Evolutionary conservation across 2,329 filamentous ascomycete genomes (phyloP).

Genomic region (Biscogniauxia sp.): DNA sequence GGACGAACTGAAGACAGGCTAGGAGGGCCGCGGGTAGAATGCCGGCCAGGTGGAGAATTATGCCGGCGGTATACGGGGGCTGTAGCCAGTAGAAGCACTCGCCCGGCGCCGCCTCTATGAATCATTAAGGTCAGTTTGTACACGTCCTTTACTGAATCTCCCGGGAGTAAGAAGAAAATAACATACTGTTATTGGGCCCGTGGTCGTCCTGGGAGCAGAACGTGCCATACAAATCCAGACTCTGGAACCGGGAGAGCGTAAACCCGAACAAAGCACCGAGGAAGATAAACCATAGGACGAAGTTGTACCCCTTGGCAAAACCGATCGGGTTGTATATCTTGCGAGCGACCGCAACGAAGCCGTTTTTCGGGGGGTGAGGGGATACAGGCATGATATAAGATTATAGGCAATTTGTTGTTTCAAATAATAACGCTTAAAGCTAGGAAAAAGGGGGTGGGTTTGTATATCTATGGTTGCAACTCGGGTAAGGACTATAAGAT

Average conservation of each 20-base stretch:
- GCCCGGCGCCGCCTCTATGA: constrained; percentile 28
- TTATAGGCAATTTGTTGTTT: not conserved
- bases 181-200: constrained; percentile 7
- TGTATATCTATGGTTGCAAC: too few relatives aligned
- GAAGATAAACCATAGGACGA: constrained; percentile 51
- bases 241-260: constrained; percentile 45
- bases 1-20: constrained; percentile 48
- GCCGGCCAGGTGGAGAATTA: constrained; percentile 44
- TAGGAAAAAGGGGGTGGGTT: not conserved
- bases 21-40: constrained; percentile 47
- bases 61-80: constrained; percentile 35
- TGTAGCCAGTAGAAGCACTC: constrained; percentile 41
- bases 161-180: not conserved
- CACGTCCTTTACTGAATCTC: too few relatives aligned
- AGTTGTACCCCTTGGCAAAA: constrained; percentile 58
- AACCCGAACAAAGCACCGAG: constrained; percentile 47
- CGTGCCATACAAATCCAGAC: constrained; percentile 44
- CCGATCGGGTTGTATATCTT: constrained; percentile 47
- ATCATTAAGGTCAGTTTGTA: too few relatives aligned
- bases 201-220: constrained; percentile 29
- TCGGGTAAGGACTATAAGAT: too few relatives aligned
- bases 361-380: constrained; percentile 1
- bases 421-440: not conserved
- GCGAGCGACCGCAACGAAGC: constrained; percentile 19
- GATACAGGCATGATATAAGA: constrained; percentile 7